Conservation (phyloP, 169 alveolate genomes). For the Babesia ovata region DNA sequence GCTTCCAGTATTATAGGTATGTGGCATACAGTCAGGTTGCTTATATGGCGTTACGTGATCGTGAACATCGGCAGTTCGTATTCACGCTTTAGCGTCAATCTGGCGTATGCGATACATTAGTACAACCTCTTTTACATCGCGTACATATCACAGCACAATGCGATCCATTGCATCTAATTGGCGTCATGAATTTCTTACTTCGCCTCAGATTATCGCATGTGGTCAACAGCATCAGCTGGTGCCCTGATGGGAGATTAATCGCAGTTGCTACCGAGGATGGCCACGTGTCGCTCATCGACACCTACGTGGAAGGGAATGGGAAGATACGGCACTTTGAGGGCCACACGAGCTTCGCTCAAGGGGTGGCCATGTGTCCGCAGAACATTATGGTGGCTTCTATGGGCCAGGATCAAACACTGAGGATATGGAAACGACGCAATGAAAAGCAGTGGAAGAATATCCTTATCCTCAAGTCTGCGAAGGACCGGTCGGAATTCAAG, state of each 20-base stretch:
- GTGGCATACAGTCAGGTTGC: background rate
- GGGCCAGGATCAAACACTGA: conserved; percentile 83
- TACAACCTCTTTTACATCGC: background rate
- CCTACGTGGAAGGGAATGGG: conserved; percentile 57
- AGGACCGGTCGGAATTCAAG: conserved; percentile 61
- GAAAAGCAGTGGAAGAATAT: conserved; percentile 77
- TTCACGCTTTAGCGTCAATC: background rate
- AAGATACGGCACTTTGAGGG: conserved; percentile 80
- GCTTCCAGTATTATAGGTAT: conserved; percentile 78
- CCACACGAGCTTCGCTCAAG: conserved; percentile 83
- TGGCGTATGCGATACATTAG: background rate
- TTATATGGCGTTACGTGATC: background rate
- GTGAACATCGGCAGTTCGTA: background rate
- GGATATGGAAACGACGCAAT: conserved; percentile 76
- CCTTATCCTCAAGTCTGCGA: conserved; percentile 40
- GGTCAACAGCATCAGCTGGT: conserved; percentile 66
- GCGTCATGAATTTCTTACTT: background rate
- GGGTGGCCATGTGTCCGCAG: conserved; percentile 78
- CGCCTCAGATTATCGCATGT: conserved; percentile 55
- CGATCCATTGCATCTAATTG: background rate
- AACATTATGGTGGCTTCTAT: conserved; percentile 84
- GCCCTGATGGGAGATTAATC: conserved; percentile 56
- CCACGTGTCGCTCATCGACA: conserved; percentile 65
- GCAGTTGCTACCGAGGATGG: conserved; percentile 71
- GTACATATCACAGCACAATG: too few relatives aligned